Evolutionary conservation across 2,329 filamentous ascomycete species (phyloP).

Genomic region (Cercospora sp.): DNA sequence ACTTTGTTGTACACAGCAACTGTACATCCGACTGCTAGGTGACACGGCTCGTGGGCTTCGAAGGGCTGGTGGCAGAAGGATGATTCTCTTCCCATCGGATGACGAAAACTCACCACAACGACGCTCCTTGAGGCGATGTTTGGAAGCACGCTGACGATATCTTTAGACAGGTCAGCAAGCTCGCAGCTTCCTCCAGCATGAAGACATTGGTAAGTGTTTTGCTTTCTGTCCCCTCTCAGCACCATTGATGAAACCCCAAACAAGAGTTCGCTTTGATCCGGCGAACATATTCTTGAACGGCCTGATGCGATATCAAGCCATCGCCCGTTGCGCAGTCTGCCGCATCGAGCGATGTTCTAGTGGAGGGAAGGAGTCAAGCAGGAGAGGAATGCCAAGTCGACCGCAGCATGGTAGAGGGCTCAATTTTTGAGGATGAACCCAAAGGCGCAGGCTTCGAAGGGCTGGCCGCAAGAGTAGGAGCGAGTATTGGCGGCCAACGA

Average conservation of each 20-base stretch:
- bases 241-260: background rate
- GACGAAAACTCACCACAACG: background rate
- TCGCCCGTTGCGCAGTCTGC: slow-evolving; percentile 12
- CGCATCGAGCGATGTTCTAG: background rate
- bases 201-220: background rate
- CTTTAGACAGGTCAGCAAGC: too few relatives aligned
- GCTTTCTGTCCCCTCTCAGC: background rate
- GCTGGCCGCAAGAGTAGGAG: slow-evolving; percentile 2
- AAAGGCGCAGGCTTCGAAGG: background rate
- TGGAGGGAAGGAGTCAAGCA: background rate
- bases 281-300: background rate
- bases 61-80: background rate
- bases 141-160: too few relatives aligned
- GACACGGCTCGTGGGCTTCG: background rate
- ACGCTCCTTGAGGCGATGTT: too few relatives aligned
- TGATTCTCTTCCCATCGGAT: background rate
- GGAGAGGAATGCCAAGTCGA: background rate
- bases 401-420: background rate
- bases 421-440: background rate
- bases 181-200: background rate
- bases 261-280: background rate
- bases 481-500: background rate
- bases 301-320: background rate
- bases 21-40: background rate
- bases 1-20: background rate